Percentiles rank a stretch among this genome's conserved stretches.
These are phyloP conservation scores for Tetrapisispora fleetii DNA, from an alignment of 805 yeast genomes.

Conservation along the genomic window DNA sequence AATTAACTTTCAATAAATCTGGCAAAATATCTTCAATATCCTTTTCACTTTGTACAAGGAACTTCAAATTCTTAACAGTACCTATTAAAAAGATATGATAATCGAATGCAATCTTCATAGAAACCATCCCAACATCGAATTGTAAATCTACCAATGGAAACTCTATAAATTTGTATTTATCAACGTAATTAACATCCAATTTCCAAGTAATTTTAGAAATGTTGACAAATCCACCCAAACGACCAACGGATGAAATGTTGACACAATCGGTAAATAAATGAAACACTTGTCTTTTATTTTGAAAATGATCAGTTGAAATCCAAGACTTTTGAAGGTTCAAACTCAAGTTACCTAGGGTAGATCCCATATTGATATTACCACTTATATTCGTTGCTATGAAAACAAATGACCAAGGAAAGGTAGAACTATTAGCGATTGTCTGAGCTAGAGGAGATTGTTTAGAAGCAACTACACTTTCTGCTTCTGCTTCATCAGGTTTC, in stretches of 20 bases:
- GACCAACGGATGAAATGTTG: conserved; percentile 52
- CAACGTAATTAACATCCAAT: conserved; percentile 65
- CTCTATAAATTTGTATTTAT: conserved; percentile 33
- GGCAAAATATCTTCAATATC: conserved; percentile 36
- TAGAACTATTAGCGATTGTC: conserved; percentile 33
- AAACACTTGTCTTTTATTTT: conserved; percentile 63
- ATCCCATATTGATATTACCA: conserved; percentile 68
- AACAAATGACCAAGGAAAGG: conserved; percentile 68
- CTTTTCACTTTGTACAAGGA: conserved; percentile 62
- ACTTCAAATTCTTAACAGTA: conserved; percentile 36
- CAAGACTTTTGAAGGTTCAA: conserved; percentile 51
- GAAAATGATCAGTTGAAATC: conserved; percentile 56
- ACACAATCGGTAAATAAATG: conserved; percentile 48
- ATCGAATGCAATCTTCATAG: conserved; percentile 64
- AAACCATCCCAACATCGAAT: conserved; percentile 45
- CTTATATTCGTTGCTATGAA: conserved; percentile 43
- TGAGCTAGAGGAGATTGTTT: conserved; percentile 1
- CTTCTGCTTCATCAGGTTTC: background rate
- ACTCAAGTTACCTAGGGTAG: conserved; percentile 61
- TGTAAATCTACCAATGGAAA: conserved; percentile 62
- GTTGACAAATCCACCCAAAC: conserved; percentile 64
- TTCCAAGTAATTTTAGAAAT: conserved; percentile 43
- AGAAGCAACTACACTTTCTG: background rate
- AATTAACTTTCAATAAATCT: conserved; percentile 50
- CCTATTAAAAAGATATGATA: conserved; percentile 74